A percentile compares a stretch with the other conserved stretches of the same genome.
Evolutionary conservation across 83 land plant species (phyloP).

Genomic region (Thuja plicata): DNA sequence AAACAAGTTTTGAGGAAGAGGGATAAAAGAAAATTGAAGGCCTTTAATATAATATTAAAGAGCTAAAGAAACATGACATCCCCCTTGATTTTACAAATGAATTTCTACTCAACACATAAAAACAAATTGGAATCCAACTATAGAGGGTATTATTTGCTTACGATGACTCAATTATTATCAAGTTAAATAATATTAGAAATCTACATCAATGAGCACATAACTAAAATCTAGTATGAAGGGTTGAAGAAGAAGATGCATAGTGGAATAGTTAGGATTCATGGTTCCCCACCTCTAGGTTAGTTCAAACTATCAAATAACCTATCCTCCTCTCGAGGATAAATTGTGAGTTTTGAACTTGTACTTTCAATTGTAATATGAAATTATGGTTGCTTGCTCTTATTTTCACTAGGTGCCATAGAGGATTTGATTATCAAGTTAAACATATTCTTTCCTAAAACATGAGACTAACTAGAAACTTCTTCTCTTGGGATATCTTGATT

Average conservation of each 20-base stretch:
- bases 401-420: background rate
- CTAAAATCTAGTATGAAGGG: background rate
- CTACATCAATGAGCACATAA: background rate
- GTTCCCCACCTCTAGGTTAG: background rate
- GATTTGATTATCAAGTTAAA: background rate
- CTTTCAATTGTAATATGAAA: background rate
- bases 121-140: background rate
- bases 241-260: background rate
- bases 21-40: background rate
- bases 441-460: background rate
- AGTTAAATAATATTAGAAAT: background rate
- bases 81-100: background rate
- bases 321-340: background rate
- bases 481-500: no score
- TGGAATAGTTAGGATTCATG: background rate
- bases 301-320: background rate
- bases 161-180: background rate
- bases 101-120: background rate
- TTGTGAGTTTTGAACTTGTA: background rate
- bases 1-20: background rate
- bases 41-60: background rate
- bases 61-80: background rate
- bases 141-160: background rate
- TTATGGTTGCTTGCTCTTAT: background rate
- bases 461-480: no score